Evolutionary conservation across 2,329 filamentous ascomycete genomes (phyloP).

Genomic region (Colletotrichum sp.): DNA sequence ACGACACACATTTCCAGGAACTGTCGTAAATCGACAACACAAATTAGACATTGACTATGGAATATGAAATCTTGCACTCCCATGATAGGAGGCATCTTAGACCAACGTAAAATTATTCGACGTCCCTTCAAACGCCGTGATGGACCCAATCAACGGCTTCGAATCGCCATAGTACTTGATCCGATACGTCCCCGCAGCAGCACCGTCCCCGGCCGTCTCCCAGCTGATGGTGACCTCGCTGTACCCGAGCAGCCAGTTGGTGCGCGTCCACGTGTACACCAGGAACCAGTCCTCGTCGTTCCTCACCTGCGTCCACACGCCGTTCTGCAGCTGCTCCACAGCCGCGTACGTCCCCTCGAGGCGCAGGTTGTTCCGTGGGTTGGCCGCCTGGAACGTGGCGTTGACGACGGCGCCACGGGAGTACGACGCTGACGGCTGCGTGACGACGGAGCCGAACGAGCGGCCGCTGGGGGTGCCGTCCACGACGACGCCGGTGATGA

Average conservation of each 20-base stretch:
- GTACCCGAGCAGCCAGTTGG: constrained; percentile 70
- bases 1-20: neutral
- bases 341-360: constrained; percentile 79
- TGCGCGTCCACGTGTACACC: constrained; percentile 80
- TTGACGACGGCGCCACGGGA: constrained; percentile 64
- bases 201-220: constrained; percentile 63
- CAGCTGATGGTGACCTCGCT: constrained; percentile 82
- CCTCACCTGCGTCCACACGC: constrained; percentile 68
- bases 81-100: neutral
- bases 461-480: constrained; percentile 72
- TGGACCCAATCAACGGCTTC: constrained; percentile 66
- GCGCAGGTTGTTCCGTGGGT: constrained; percentile 86
- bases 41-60: neutral
- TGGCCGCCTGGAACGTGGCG: constrained; percentile 81
- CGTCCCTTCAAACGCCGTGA: constrained; percentile 72
- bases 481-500: constrained; percentile 80
- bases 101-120: constrained; percentile 58
- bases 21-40: neutral
- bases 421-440: constrained; percentile 60
- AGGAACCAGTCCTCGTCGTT: constrained; percentile 85
- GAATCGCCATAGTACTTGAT: constrained; percentile 85
- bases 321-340: constrained; percentile 64
- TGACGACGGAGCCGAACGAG: constrained; percentile 71
- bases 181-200: constrained; percentile 72
- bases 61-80: neutral